Evolutionary conservation across 306 rosid genomes (phyloP).

Genomic region (Canavalia ensiformis): DNA sequence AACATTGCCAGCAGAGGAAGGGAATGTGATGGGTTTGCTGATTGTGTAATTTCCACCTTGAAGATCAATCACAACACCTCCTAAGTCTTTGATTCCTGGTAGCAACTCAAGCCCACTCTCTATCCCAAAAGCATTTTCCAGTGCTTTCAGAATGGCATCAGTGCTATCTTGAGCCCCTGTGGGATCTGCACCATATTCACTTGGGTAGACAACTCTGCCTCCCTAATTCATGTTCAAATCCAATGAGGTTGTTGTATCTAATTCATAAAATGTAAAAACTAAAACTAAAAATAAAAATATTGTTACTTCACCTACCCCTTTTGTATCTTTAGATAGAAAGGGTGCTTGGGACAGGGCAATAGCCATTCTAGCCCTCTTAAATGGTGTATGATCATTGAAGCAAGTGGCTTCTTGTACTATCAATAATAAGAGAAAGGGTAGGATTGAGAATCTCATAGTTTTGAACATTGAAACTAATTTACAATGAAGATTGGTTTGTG

Average conservation of each 20-base stretch:
- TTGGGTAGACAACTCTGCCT: constrained; percentile 61
- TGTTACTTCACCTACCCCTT: constrained; percentile 41
- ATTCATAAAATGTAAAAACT: background rate
- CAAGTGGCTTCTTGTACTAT: constrained; percentile 40
- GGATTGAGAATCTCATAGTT: constrained; percentile 43
- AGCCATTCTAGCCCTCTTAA: constrained; percentile 32
- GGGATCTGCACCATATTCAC: constrained; percentile 77
- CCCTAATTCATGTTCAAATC: background rate
- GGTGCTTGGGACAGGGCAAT: constrained; percentile 10
- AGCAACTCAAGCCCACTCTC: constrained; percentile 58
- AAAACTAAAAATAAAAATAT: background rate
- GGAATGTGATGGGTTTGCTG: constrained; percentile 63
- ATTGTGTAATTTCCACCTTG: constrained; percentile 72
- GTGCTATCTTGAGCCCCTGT: constrained; percentile 65
- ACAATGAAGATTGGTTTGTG: constrained; percentile 36
- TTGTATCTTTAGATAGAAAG: constrained; percentile 24
- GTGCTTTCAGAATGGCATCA: constrained; percentile 54
- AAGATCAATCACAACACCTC: constrained; percentile 72
- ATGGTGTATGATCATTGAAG: constrained; percentile 25
- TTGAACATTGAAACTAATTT: background rate
- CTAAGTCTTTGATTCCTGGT: constrained; percentile 63
- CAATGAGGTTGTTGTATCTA: background rate
- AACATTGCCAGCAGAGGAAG: constrained; percentile 66
- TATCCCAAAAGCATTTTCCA: constrained; percentile 58
- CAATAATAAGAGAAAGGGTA: constrained; percentile 34